Evolutionary conservation across 805 yeast species (phyloP).

Genomic region (Saturnispora quitensis): DNA sequence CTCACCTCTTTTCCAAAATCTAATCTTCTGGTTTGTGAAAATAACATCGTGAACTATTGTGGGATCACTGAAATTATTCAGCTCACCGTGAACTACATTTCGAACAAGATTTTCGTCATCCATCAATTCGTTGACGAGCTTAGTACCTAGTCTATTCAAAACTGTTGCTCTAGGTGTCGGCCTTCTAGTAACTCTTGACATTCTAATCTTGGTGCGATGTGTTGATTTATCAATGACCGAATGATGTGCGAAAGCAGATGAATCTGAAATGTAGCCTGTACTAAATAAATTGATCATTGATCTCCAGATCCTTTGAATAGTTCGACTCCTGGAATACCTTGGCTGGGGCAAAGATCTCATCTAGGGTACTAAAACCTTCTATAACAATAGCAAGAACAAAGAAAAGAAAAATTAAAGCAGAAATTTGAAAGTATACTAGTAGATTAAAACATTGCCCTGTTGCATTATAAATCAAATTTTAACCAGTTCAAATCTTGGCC

Average conservation of each 20-base stretch:
- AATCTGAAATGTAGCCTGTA: slow-evolving; percentile 29
- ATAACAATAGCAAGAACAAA: not conserved
- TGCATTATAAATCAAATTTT: slow-evolving; percentile 20
- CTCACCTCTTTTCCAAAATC: slow-evolving; percentile 11
- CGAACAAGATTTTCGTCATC: slow-evolving; percentile 13
- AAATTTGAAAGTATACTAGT: not conserved
- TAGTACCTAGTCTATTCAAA: slow-evolving; percentile 16
- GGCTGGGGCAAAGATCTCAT: slow-evolving; percentile 33
- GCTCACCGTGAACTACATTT: slow-evolving; percentile 8
- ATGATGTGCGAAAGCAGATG: slow-evolving; percentile 23
- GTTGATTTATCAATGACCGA: slow-evolving; percentile 16
- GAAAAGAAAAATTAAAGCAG: not conserved
- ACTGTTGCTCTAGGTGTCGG: slow-evolving; percentile 24
- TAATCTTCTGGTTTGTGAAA: not conserved
- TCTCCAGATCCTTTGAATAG: slow-evolving; percentile 25
- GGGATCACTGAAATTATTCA: not conserved
- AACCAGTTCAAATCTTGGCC: slow-evolving; percentile 31
- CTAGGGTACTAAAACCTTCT: not conserved
- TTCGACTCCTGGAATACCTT: slow-evolving; percentile 27
- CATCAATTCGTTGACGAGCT: slow-evolving; percentile 19
- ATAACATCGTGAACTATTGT: slow-evolving; percentile 1
- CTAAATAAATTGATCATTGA: slow-evolving; percentile 24
- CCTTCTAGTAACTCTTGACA: slow-evolving; percentile 24
- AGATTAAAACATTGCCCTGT: not conserved
- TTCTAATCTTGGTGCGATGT: slow-evolving; percentile 24